These are phyloP conservation scores for Diaporthe sp. DNA, from an alignment of 2,329 filamentous ascomycete genomes.

Conservation along the genomic window DNA sequence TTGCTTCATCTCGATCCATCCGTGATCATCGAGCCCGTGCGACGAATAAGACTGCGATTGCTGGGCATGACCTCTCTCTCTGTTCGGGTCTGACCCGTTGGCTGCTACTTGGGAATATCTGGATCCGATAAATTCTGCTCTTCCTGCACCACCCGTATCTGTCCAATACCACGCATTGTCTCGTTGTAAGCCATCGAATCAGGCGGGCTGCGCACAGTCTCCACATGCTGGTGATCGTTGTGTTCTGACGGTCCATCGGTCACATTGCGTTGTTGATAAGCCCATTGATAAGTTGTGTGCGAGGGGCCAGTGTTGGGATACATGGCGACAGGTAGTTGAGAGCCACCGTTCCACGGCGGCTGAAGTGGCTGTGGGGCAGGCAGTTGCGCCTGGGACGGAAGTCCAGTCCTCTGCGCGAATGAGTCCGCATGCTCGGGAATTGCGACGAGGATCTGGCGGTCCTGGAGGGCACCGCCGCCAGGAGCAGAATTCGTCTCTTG, in stretches of 20 bases:
- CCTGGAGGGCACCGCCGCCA: background rate
- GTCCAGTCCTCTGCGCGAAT: background rate
- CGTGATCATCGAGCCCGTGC: background rate
- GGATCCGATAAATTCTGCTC: background rate
- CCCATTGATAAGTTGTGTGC: background rate
- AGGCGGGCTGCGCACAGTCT: background rate
- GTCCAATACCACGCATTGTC: background rate
- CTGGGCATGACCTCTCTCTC: background rate
- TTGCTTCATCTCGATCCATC: too few species aligned
- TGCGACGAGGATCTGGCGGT: background rate
- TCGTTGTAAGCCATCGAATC: background rate
- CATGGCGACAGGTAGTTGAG: background rate
- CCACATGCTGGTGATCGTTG: background rate
- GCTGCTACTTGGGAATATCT: background rate
- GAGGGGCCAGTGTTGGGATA: background rate
- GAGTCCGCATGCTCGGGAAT: slow-evolving; percentile 1
- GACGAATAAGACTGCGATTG: background rate
- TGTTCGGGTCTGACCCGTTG: too few species aligned
- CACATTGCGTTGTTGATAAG: background rate
- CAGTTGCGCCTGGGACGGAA: background rate
- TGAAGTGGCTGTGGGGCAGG: background rate
- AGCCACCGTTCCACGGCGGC: background rate
- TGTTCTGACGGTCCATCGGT: background rate
- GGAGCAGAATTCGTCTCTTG: background rate
- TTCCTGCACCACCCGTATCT: background rate